Conservation (phyloP, 148 eudicot species). For the Fagopyrum tataricum region DNA sequence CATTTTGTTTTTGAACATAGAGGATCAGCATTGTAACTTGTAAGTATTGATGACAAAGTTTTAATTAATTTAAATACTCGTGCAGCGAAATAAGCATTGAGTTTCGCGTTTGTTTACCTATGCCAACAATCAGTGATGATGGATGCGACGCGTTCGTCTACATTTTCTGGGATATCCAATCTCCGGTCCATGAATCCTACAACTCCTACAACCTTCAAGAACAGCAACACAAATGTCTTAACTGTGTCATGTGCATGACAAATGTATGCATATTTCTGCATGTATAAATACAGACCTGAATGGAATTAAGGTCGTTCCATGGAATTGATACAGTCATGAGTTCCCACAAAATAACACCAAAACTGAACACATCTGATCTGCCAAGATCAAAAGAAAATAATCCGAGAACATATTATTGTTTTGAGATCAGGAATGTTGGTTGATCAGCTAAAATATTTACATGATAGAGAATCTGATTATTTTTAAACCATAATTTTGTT, state of each 20-base stretch:
- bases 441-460: not conserved
- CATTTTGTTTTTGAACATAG: not conserved
- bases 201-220: constrained; percentile 65
- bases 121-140: constrained; percentile 74
- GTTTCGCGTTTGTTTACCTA: constrained; percentile 29
- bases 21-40: not conserved
- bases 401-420: not conserved
- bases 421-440: not conserved
- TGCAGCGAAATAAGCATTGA: not conserved
- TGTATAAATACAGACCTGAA: constrained; percentile 43
- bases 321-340: constrained; percentile 67
- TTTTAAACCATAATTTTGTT: not conserved
- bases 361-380: constrained; percentile 90
- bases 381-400: constrained; percentile 4
- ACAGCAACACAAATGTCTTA: not conserved
- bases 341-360: constrained; percentile 85
- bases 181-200: constrained; percentile 87
- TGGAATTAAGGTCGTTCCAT: constrained; percentile 57
- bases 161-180: constrained; percentile 55
- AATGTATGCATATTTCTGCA: not conserved
- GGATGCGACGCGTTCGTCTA: constrained; percentile 54
- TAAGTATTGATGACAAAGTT: not conserved
- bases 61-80: not conserved
- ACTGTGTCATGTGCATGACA: not conserved
- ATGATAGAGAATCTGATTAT: not conserved